Base-by-base conservation (phyloP, 371 early-diverging fungal species). In the Rhizopus arrhizus region DNA sequence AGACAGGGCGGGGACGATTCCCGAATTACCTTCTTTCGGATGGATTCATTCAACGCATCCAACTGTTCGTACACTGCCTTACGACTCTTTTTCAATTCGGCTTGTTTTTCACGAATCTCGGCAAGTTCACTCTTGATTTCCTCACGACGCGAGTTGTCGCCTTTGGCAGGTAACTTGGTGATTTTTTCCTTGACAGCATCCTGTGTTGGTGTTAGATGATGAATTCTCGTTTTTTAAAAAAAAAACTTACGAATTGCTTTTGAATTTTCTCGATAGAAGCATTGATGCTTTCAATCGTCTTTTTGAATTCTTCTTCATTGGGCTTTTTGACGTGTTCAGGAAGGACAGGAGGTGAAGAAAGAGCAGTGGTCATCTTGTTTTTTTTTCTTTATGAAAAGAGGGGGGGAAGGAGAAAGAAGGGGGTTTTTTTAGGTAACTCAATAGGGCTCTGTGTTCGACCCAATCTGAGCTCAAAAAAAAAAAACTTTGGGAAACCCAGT, bases 11-110 rank as follows among this genome's bases (percentile, higher is more conserved):
- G n/a, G n/a, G n/a, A 22, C 36, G 33, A 31, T 12, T 13, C n/a
- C 43, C 6, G 36, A 28, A 31, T 16, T 45, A 67, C 92, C 84
- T 89, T 91, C 78, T 89, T 92, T 78, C 85, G 82, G 60, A 95
- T 75, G 34, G 82, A 81, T 33, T 86, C 80, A 60, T 89, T 82
- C 29, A 93, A 68, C 47, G 80, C 62, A 59, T 81, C 90, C 51
- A 92, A 70, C 64, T 86, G 81, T 55, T 89, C 89, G 50, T 86
- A 65, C 31, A 80, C 80, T 63, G 73, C 74, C 52, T 84, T 84
- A 57, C 81, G 81, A 38, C 71, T 68, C 58, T 84, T 73, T 68
- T 81, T 85, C 53, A 74, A 68, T 52, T 78, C 80, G 31, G 81
- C 74, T 67, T 85, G 85, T 58, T 81, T 71, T 16, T 81, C 79